These are phyloP conservation scores for Lentinus brumalis DNA, from an alignment of 768 basidiomycete species.

Conservation along the genomic window DNA sequence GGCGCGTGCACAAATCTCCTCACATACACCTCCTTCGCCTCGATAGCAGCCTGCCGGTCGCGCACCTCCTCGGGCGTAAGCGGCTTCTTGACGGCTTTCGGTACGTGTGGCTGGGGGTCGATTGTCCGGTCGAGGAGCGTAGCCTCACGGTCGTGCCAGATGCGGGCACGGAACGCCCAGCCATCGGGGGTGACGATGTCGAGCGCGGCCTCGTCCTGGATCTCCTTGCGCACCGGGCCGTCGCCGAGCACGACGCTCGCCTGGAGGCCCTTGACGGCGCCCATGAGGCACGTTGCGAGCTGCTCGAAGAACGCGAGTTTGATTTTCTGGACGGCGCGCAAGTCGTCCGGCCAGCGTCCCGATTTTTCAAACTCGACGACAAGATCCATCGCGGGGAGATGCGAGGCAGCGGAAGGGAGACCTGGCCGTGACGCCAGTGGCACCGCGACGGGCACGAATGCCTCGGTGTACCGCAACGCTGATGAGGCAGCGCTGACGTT, in stretches of 20 bases:
- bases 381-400: constrained; percentile 69
- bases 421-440: constrained; percentile 50
- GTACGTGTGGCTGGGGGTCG: constrained; percentile 41
- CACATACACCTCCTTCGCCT: constrained; percentile 60
- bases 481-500: constrained; percentile 76
- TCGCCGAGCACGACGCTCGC: constrained; percentile 63
- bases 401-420: constrained; percentile 62
- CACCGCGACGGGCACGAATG: constrained; percentile 79
- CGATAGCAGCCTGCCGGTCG: constrained; percentile 56
- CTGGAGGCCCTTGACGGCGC: constrained; percentile 47
- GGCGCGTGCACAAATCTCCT: constrained; percentile 81
- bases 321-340: constrained; percentile 88
- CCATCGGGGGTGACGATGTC: constrained; percentile 82
- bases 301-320: constrained; percentile 92
- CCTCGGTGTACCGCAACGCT: constrained; percentile 79
- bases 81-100: constrained; percentile 24
- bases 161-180: constrained; percentile 82
- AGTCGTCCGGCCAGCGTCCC: constrained; percentile 92
- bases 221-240: constrained; percentile 47
- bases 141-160: constrained; percentile 88
- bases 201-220: constrained; percentile 69
- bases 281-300: constrained; percentile 67
- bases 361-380: constrained; percentile 92
- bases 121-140: constrained; percentile 73
- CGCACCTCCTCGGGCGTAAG: constrained; percentile 32